These are phyloP conservation scores for Geotrichum macrosporum DNA, from an alignment of 1,139 yeast species.

Conservation along the genomic window DNA sequence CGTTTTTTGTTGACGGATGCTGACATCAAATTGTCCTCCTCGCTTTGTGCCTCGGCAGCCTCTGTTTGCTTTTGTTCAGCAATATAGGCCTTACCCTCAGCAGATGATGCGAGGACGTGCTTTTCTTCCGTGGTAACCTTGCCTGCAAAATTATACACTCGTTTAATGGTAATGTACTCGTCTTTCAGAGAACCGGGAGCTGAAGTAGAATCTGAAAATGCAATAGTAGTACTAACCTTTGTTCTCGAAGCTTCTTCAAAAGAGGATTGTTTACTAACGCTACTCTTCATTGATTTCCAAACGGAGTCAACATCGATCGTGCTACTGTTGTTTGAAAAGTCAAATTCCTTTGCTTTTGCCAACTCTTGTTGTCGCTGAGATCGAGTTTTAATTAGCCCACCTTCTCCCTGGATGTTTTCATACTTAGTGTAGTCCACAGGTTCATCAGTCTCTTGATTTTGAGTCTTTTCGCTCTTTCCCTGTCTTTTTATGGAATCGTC, in stretches of 20 bases:
- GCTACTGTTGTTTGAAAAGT: slow-evolving; percentile 25
- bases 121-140: slow-evolving; percentile 72
- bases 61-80: slow-evolving; percentile 29
- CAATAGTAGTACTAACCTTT: slow-evolving; percentile 7
- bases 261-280: slow-evolving; percentile 10
- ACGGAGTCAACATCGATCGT: slow-evolving; percentile 47
- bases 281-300: slow-evolving; percentile 50
- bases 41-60: slow-evolving; percentile 16
- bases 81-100: slow-evolving; percentile 80
- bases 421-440: slow-evolving; percentile 38
- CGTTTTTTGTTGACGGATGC: slow-evolving; percentile 16
- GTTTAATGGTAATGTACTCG: slow-evolving; percentile 62
- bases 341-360: slow-evolving; percentile 28
- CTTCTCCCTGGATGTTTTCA: slow-evolving; percentile 46
- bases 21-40: no score
- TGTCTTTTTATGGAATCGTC: slow-evolving; percentile 22
- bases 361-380: slow-evolving; percentile 48
- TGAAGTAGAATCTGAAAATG: slow-evolving; percentile 11
- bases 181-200: slow-evolving; percentile 24
- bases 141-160: slow-evolving; percentile 88
- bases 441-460: slow-evolving; percentile 33
- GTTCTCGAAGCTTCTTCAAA: slow-evolving; percentile 8
- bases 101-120: slow-evolving; percentile 68
- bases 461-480: slow-evolving; percentile 23
- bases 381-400: slow-evolving; percentile 56